Evolutionary conservation across 148 eudicot genomes (phyloP), one percentile per base, ranked within the genome.

Genomic region (Bassia scoparia): DNA sequence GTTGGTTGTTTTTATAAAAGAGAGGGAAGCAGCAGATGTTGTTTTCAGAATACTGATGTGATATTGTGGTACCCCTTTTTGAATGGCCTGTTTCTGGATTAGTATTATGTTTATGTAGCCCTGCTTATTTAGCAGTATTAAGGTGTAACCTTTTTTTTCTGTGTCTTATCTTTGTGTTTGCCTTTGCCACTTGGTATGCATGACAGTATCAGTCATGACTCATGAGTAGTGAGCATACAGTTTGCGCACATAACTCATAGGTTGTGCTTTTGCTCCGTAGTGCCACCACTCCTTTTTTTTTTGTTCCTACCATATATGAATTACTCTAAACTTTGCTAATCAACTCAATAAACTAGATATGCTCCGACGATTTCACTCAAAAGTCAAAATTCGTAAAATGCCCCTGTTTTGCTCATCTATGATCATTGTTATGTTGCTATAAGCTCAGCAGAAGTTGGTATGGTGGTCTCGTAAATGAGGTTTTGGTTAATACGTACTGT

Each of bases 11-110:
- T 7, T 37, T 3, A 3, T 41, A 41, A 41, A 41, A 41, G 46
- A 41, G 46, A 41, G 46, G 38, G 44, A 46, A 59, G 53, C 59
- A 20, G 64, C 49, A 56, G 43, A 68, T 41, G 77, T 78, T 73
- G 72, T 78, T 78, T 60, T 78, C 81, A 72, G 59, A 50, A n/a
- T 23, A 37, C 21, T 72, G 67, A 72, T 72, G 55, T 72, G 75
- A 38, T 59, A 65, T 29, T 34, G 3, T 44, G 43, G 4, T 18
- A 49, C 23, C 12, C 24, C 54, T 41, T 74, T 62, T 24, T 37
- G 52, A 35, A 41, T 61, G 69, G 37, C 35, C 61, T 67, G 24
- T 23, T 58, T 44, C 48, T 72, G 20, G 35, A 2, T 6, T 37
- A 37, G 43, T 37, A 37, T 10, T 37, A 5, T 37, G 43, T 37